These are phyloP conservation scores for Tetrahymena malaccensis DNA, from an alignment of 73 alveolate species.

Conservation along the genomic window DNA sequence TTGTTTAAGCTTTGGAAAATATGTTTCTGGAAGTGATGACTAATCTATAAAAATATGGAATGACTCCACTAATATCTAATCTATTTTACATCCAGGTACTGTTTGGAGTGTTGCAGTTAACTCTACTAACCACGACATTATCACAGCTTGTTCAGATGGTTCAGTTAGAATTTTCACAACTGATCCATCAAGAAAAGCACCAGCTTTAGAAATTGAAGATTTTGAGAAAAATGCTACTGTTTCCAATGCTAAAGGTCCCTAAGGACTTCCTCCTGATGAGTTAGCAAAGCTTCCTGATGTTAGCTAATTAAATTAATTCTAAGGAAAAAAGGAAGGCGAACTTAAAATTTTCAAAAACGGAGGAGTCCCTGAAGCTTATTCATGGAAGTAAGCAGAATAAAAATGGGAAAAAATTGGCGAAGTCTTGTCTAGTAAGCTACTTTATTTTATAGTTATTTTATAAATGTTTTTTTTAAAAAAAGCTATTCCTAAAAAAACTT, in stretches of 20 bases:
- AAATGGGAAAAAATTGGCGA: slow-evolving; percentile 97
- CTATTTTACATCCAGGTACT: slow-evolving; percentile 85
- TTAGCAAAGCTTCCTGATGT: slow-evolving; percentile 74
- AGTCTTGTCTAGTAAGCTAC: slow-evolving; percentile 69
- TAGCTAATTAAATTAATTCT: slow-evolving; percentile 51
- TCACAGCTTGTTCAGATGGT: slow-evolving; percentile 93
- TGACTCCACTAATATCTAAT: slow-evolving; percentile 60
- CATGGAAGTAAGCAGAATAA: slow-evolving; percentile 76
- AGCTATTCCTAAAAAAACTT: slow-evolving; percentile 46
- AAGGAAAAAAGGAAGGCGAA: slow-evolving; percentile 95
- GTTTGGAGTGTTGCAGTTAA: slow-evolving; percentile 89
- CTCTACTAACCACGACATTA: slow-evolving; percentile 66
- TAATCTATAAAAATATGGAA: slow-evolving; percentile 90
- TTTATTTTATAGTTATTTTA: background rate
- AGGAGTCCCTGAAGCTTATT: slow-evolving; percentile 87
- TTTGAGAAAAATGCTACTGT: slow-evolving; percentile 65
- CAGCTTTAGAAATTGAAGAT: slow-evolving; percentile 69
- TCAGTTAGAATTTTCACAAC: slow-evolving; percentile 81
- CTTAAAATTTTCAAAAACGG: slow-evolving; percentile 87
- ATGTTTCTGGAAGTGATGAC: slow-evolving; percentile 93
- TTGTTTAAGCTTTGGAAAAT: slow-evolving; percentile 47
- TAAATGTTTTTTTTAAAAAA: background rate
- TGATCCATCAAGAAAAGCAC: slow-evolving; percentile 62
- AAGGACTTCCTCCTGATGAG: slow-evolving; percentile 56
- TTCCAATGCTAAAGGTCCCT: slow-evolving; percentile 53